Evolutionary conservation across 192 early-diverging fungal genomes (phyloP), one percentile per base, ranked within the genome.

Genomic region (Backusella luteola): DNA sequence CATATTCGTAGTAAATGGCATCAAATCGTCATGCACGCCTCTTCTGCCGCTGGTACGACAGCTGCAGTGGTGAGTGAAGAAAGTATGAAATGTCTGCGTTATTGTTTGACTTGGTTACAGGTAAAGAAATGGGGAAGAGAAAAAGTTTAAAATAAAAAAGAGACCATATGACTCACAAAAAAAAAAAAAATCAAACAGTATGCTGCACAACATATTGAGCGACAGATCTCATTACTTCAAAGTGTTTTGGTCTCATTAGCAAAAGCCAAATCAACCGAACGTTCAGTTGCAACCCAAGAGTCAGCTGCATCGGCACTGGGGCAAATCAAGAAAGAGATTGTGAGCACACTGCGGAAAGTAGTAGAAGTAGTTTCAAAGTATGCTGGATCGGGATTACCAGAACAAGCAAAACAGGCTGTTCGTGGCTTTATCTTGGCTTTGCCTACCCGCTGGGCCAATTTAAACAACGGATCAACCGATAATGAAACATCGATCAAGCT

Each of bases 91-190:
- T 93, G 91, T 73, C 81, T 98, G 59, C 89, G 90, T 73, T 98
- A 97, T 82, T 98, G 96, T 83, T 81, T 96, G 34, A 87, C 92
- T 76, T 96, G 93, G 93, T 82, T 97, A 12, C 88, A 91, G 83
- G 86, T 86, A 82, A 74, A 36, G 15, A 68, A 35, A 23, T 29
- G 21, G 68, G 68, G 6, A 66, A 21, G 17, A 56, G 39, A 44
- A 52, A 72, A 34, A 67, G 67, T 6, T n/a, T 3, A 17, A 36
- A 32, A 44, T n/a, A 73, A 44, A 29, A 46, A 29, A 49, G 26
- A 29, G n/a, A 17, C 66, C 34, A 34, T 67, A 73, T 73, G 21
- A 67, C 12, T 15, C 67, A 52, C 46, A 17, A 49, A 44, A 29
- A 26, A 9, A 29, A 29, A 44, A 29, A 56, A 56, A 23, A 11